A percentile compares a stretch with the other conserved stretches of the same genome.
These are phyloP conservation scores for Torulaspora gathmanii DNA, from an alignment of 805 yeast species.

Conservation along the genomic window DNA sequence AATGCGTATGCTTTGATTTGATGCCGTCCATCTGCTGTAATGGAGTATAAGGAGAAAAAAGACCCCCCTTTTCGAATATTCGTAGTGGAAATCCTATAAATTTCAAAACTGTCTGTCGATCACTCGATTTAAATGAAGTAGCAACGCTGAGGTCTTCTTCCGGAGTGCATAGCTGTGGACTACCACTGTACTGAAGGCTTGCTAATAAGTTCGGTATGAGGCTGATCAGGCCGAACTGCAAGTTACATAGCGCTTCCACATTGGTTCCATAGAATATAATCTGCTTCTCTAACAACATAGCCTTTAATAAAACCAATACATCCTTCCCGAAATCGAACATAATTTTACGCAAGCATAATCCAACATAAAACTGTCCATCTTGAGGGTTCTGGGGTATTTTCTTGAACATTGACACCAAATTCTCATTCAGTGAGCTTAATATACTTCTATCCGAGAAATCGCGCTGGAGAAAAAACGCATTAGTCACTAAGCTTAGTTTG, in stretches of 20 bases:
- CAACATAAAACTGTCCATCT: slow-evolving; percentile 64
- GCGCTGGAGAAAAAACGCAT: slow-evolving; percentile 76
- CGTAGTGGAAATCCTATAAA: slow-evolving; percentile 88
- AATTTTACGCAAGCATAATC: slow-evolving; percentile 64
- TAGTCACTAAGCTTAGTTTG: slow-evolving; percentile 83
- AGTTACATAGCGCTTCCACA: slow-evolving; percentile 72
- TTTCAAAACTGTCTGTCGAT: slow-evolving; percentile 66
- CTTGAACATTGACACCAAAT: slow-evolving; percentile 45
- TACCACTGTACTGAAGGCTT: slow-evolving; percentile 70
- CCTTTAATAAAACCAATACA: slow-evolving; percentile 65
- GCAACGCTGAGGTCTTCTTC: slow-evolving; percentile 52
- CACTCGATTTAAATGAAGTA: slow-evolving; percentile 67
- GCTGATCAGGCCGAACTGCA: slow-evolving; percentile 79
- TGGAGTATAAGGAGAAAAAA: slow-evolving; percentile 92
- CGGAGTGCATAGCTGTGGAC: slow-evolving; percentile 60
- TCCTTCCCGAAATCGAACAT: slow-evolving; percentile 55
- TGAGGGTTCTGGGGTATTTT: slow-evolving; percentile 31
- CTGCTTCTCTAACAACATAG: slow-evolving; percentile 67
- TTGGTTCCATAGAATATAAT: slow-evolving; percentile 74
- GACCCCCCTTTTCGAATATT: slow-evolving; percentile 76
- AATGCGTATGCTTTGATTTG: slow-evolving; percentile 48
- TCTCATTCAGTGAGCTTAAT: slow-evolving; percentile 65
- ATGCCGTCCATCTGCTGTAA: slow-evolving; percentile 83
- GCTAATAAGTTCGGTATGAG: slow-evolving; percentile 76
- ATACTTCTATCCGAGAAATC: slow-evolving; percentile 68